Conservation (phyloP, 1,284 basidiomycete genomes). For the Austroboletus olivaceoglutinosus region DNA sequence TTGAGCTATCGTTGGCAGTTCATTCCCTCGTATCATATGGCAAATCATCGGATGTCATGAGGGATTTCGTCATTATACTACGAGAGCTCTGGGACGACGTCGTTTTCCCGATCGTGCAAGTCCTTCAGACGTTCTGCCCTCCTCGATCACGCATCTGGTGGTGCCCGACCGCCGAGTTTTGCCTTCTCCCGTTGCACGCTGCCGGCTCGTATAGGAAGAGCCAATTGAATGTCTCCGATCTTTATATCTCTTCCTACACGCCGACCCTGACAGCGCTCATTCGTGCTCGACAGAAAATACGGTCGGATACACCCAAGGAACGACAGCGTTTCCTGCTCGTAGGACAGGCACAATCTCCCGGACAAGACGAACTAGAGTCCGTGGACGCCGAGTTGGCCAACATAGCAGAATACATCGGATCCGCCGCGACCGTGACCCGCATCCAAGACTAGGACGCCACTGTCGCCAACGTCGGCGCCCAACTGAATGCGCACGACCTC, state of each 20-base stretch:
- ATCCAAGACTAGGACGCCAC: not conserved
- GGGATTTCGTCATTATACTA: conserved; percentile 10
- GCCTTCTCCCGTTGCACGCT: conserved; percentile 18
- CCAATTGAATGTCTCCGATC: conserved; percentile 18
- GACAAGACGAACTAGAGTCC: not conserved
- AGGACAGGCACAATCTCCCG: not conserved
- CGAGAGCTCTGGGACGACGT: conserved; percentile 27
- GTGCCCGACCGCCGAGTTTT: conserved; percentile 36
- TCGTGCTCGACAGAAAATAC: not conserved
- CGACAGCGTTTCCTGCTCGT: not conserved
- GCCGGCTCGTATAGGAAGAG: conserved; percentile 21
- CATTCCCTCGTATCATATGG: not conserved
- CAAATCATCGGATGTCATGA: not conserved
- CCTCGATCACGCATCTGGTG: conserved; percentile 36
- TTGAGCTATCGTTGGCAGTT: not conserved
- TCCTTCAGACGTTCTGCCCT: conserved; percentile 8
- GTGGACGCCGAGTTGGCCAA: not conserved
- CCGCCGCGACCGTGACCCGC: not conserved
- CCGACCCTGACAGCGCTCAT: conserved; percentile 26
- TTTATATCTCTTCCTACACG: conserved; percentile 36
- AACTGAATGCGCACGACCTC: not conserved
- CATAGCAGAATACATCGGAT: not conserved
- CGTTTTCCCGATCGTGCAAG: conserved; percentile 20
- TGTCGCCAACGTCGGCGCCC: not conserved
- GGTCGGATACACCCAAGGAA: not conserved